Percentiles rank a stretch among this genome's conserved stretches.
Evolutionary conservation across 202 grass and related monocot species (phyloP).

Genomic region (Dendrocalamus latiflorus): DNA sequence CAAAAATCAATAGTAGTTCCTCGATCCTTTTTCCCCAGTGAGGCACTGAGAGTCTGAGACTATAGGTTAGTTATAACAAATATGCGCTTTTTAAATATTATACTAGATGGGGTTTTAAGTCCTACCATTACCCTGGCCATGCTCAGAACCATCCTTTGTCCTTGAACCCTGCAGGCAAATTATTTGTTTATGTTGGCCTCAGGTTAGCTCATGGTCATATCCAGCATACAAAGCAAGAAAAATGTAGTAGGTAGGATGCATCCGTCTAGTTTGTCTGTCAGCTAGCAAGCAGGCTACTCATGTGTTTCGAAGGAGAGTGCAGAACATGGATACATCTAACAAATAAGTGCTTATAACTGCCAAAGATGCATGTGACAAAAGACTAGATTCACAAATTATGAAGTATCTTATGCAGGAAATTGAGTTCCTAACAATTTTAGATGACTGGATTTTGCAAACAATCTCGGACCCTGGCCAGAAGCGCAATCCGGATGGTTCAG

Average conservation of each 20-base stretch:
- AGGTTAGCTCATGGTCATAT: conserved; percentile 3
- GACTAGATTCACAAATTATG: not conserved
- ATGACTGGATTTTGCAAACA: not conserved
- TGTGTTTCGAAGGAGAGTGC: not conserved
- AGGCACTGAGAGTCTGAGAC: not conserved
- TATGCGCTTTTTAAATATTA: not conserved
- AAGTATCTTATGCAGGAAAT: not conserved
- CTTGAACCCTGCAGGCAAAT: conserved; percentile 46
- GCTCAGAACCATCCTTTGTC: conserved; percentile 53
- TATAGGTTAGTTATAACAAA: not conserved
- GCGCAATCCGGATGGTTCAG: not conserved
- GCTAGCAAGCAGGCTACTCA: conserved; percentile 16
- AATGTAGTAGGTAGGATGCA: not conserved
- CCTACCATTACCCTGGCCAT: conserved; percentile 42
- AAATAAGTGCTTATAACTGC: not conserved
- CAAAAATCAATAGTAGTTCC: conserved; percentile 1
- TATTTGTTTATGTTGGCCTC: conserved; percentile 2
- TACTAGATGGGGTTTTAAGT: conserved; percentile 1
- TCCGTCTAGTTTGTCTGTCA: conserved; percentile 11
- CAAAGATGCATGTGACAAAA: conserved; percentile 13
- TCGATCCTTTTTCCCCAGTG: not conserved
- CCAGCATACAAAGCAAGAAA: conserved; percentile 22
- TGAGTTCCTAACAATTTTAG: not conserved
- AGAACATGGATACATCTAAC: conserved; percentile 3
- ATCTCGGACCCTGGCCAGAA: not conserved